Base-by-base conservation (phyloP, 495 filamentous ascomycete genomes). In the Letharia columbiana region DNA sequence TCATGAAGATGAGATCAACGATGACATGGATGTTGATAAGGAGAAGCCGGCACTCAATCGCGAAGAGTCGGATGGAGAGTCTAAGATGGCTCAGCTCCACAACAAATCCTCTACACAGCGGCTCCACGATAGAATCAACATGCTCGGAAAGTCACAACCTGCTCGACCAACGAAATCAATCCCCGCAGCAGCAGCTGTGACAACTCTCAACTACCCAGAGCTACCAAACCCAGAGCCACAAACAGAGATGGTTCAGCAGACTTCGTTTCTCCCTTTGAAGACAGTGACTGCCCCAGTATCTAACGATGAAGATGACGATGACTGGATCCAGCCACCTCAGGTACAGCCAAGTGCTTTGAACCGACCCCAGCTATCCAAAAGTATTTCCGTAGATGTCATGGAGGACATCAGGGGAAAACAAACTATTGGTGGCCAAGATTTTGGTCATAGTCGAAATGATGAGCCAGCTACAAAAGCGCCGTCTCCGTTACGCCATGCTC, bases 101-200 rank as follows among this genome's bases (percentile, higher is more conserved):
- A 91, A 84, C 76, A 96, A 94, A 72, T 92, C 90, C 10, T 92
- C 92, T 7, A 97, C 94, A 4, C 91, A 97, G 73, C 82, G 88
- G 13, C 80, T 98, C 23, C 90, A 95, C 66, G 95, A 98, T 66
- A 89, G 91, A 70, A 96, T 98, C 70, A 93, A 87, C 72, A 91
- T 93, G 85, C 83, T 98, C 28, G 92, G 92, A 33, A 89, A 97
- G 73, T 81, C 85, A 2, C 89, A 91, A 70, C 79, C 87, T 56
- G 79, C 87, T 41, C 80, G 88, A 57, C 78, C 84, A 4, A 89
- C 87, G 5, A 93, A 92, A 71, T 88, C 87, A 15, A 86, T 91
- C 39, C 78, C 86, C 0, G 79, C 85, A 64, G 72, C 74, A 15
- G 69, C 77, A 39, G 75, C 76, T 6, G 42, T 74, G 10, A 66